Base-by-base conservation (phyloP, 2,329 filamentous ascomycete genomes). In the Rachicladosporium sp. region DNA sequence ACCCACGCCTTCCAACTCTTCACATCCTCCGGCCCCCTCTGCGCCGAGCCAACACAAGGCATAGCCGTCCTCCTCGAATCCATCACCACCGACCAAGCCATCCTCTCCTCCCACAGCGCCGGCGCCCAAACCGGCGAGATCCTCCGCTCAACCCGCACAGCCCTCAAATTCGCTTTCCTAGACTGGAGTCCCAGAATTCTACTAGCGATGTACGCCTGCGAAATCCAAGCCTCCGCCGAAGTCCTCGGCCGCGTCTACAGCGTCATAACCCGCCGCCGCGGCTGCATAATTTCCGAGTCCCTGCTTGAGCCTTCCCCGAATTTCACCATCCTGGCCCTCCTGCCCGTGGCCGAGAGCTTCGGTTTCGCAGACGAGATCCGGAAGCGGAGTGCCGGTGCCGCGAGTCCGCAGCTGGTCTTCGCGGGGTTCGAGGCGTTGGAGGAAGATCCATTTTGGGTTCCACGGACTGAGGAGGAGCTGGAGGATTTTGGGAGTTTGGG, bases 381-480 rank as follows among this genome's bases (percentile, higher is more conserved):
- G 43, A 96, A 96, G 66, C 76, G 88, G 5, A 94, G 87, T 1
- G 87, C 80, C 5, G 91, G 91, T 3, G 85, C 83, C 3, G 91
- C 91, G 1, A 82, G 85, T 53, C 91, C 91, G 36, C 91, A 96
- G 68, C 71, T 98, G 30, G 81, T 93, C 45, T 98, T 96, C 58
- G 76, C 84, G 6, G 91, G 91, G 1, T 98, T 88, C 56, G 86
- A 95, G 61, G 75, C 93, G 50, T 69, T 96, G 2, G 87, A 96
- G 58, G 82, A 95, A 63, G 91, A 98, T 66, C 91, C 91, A 0
- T 93, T 93, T 67, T 98, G 91, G 91, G 87, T 93, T 35, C 91
- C 91, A 1, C 87, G 86, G 48, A 96, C 89, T 0, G 91, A 96
- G 57, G 91, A 96, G 59, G 86, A 98, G 56, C 64, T 98, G 37